Conservation (phyloP, 75 land plant genomes). For the Cryptomeria japonica region DNA sequence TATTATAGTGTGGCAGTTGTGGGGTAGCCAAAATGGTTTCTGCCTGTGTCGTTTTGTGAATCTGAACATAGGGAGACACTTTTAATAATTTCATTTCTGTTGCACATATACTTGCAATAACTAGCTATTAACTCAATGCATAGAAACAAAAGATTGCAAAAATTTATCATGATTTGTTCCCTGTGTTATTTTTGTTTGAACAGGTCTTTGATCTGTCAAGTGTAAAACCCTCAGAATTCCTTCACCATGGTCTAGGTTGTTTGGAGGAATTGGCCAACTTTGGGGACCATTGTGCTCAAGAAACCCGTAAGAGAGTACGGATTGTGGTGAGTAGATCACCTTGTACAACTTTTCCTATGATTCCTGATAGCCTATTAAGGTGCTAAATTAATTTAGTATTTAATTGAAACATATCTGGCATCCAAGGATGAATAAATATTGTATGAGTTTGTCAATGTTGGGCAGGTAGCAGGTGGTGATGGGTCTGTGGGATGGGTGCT, state of each 20-base stretch:
- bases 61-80: neutral
- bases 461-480: slow-evolving; percentile 99
- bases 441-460: neutral
- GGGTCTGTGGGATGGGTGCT: slow-evolving; percentile 98
- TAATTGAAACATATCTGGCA: neutral
- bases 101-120: neutral
- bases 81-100: neutral
- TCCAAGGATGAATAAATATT: neutral
- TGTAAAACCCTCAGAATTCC: slow-evolving; percentile 79
- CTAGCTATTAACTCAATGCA: neutral
- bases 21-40: neutral
- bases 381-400: neutral
- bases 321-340: slow-evolving; percentile 54
- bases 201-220: slow-evolving; percentile 88
- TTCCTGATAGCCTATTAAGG: slow-evolving; percentile 2
- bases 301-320: slow-evolving; percentile 66
- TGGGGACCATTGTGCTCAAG: slow-evolving; percentile 83
- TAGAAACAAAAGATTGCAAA: neutral
- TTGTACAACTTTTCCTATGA: neutral
- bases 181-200: slow-evolving; percentile 2
- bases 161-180: slow-evolving; percentile 9
- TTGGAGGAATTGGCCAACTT: slow-evolving; percentile 65
- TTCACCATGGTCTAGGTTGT: slow-evolving; percentile 83
- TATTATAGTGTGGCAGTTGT: neutral
- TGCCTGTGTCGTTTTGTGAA: neutral